Percentiles rank a stretch among this genome's conserved stretches.
These are phyloP conservation scores for Globisporangium iwayamae DNA, from an alignment of 352 stramenopile species.

Conservation along the genomic window DNA sequence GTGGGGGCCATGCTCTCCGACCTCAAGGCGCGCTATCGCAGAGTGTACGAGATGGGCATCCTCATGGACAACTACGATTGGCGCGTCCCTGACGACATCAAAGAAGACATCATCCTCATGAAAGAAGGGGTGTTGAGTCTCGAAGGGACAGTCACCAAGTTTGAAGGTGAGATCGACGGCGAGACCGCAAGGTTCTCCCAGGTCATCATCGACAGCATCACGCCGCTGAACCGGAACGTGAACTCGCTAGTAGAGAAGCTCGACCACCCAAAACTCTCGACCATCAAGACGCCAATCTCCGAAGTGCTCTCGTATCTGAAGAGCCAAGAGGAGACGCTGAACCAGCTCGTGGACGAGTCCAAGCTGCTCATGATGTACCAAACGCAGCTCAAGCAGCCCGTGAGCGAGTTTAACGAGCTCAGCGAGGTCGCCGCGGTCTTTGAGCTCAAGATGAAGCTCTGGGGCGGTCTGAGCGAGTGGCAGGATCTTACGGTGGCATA, in stretches of 20 bases:
- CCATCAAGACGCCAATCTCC: slow-evolving; percentile 65
- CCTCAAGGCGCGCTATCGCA: slow-evolving; percentile 65
- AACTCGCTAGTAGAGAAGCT: slow-evolving; percentile 78
- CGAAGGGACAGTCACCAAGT: slow-evolving; percentile 86
- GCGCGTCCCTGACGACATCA: slow-evolving; percentile 89
- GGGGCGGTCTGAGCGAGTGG: slow-evolving; percentile 86
- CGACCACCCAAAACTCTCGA: slow-evolving; percentile 75
- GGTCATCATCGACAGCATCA: slow-evolving; percentile 87
- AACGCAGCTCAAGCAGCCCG: slow-evolving; percentile 74
- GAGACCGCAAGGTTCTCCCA: slow-evolving; percentile 90
- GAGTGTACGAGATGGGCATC: slow-evolving; percentile 84
- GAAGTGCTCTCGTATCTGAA: slow-evolving; percentile 75
- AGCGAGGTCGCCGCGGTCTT: slow-evolving; percentile 86
- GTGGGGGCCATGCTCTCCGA: slow-evolving; percentile 60
- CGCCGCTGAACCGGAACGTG: slow-evolving; percentile 64
- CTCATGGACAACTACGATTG: slow-evolving; percentile 92
- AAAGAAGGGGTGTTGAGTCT: slow-evolving; percentile 90
- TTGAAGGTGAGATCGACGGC: slow-evolving; percentile 89
- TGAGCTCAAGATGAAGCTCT: slow-evolving; percentile 90
- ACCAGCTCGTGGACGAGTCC: slow-evolving; percentile 73
- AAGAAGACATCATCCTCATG: slow-evolving; percentile 92
- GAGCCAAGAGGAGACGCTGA: slow-evolving; percentile 67
- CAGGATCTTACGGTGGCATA: slow-evolving; percentile 71
- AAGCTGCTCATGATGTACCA: slow-evolving; percentile 89
- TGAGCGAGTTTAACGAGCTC: slow-evolving; percentile 89